Base-by-base conservation (phyloP, 2,329 filamentous ascomycete species). In the Hypoxylon sp. region DNA sequence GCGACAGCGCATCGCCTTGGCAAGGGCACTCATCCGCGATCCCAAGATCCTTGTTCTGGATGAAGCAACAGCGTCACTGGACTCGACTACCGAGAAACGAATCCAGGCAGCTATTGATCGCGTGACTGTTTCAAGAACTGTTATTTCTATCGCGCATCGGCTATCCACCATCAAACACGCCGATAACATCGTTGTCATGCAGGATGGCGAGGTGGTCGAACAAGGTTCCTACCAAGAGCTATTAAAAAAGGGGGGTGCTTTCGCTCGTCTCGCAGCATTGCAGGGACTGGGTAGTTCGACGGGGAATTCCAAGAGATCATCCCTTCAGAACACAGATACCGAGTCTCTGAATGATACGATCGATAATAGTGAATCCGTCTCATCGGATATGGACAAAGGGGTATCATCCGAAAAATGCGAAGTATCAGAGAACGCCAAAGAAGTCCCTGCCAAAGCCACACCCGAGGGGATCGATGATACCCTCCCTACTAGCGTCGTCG, bases 111-210 rank as follows among this genome's bases (percentile, higher is more conserved):
- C 75, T 3, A 70, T 83, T 11, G 73, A 77, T 59, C 60, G 67
- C 43, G 69, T 79, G 56, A 64, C 74, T 9, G 42, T 34, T 3
- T 60, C 56, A 3, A 55, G 83, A 8, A 88, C 84, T 0, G 85
- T 83, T 0, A 81, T 88, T 41, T 76, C 82, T 7, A 84, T 88
- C 46, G 84, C 85, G 0, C 81, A 84, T 65, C 71, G 82, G 1
- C 69, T 85, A 2, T 78, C 77, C 0, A 84, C 80, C 0, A 79
- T 84, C 43, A 78, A 75, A 53, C 74, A 80, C 40, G 84, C 84
- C 0, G 81, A 88, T 51, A 77, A 80, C 40, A 87, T 88, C 32
- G 70, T 87, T 6, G 83, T 88, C 2, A 69, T 88, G 46, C 71
- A 79, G 3, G 71, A 79, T 26, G 85, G 85, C 0, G 64, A 71